Evolutionary conservation across 305 asterid genomes (phyloP).

Genomic region (Lippia alba): DNA sequence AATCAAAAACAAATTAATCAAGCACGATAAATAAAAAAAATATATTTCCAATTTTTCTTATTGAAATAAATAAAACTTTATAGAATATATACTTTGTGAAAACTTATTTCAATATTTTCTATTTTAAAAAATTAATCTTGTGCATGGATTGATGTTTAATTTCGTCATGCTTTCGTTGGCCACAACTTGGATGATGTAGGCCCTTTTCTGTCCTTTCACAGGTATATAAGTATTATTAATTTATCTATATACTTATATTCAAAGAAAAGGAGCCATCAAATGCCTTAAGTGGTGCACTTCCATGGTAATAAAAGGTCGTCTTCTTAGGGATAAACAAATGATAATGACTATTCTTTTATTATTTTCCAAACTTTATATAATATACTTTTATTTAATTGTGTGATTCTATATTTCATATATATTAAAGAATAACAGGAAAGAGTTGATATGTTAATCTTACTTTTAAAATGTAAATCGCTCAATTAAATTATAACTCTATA

Average conservation of each 20-base stretch:
- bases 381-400: not conserved
- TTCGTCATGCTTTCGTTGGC: slow-evolving; percentile 83
- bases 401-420: not conserved
- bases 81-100: not conserved
- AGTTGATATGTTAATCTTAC: no score
- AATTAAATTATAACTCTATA: not conserved
- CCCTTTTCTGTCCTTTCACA: slow-evolving; percentile 46
- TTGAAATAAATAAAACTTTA: no score
- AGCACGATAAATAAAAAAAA: no score
- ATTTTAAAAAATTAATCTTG: slow-evolving; percentile 24
- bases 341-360: slow-evolving; percentile 32
- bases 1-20: no score
- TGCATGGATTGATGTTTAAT: slow-evolving; percentile 49
- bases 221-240: not conserved
- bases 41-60: no score
- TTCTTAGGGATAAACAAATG: slow-evolving; percentile 27
- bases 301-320: slow-evolving; percentile 36
- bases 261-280: slow-evolving; percentile 32
- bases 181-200: slow-evolving; percentile 52
- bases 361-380: not conserved
- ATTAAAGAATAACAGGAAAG: no score
- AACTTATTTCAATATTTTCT: not conserved
- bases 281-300: slow-evolving; percentile 57
- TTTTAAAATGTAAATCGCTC: no score
- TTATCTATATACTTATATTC: slow-evolving; percentile 4